Evolutionary conservation across 176 grass and related monocot species (phyloP).

Genomic region (Ampelocalamus luodianensis): DNA sequence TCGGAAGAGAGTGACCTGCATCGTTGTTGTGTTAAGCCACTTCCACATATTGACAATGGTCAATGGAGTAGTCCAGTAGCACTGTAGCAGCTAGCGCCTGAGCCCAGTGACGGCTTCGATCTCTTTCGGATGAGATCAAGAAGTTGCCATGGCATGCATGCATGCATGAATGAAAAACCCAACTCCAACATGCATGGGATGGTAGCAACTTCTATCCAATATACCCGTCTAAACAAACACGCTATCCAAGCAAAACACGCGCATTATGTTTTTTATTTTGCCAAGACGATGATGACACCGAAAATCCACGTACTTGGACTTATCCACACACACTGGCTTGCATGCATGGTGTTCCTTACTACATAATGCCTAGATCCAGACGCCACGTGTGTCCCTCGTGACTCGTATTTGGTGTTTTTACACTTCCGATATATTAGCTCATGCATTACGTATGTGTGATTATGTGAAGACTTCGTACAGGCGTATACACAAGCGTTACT

Average conservation of each 20-base stretch:
- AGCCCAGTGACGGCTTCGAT: neutral
- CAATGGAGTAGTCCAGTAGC: neutral
- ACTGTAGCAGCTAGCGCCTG: neutral
- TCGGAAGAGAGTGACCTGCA: neutral
- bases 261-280: neutral
- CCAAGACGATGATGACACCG: neutral
- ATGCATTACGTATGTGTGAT: no score
- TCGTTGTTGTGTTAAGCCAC: no score
- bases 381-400: neutral
- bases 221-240: no score
- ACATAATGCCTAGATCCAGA: neutral
- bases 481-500: no score
- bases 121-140: conserved; percentile 15
- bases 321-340: conserved; percentile 5
- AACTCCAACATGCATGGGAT: neutral
- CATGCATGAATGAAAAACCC: neutral
- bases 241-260: neutral
- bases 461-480: no score
- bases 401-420: no score
- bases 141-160: neutral
- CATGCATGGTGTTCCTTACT: neutral
- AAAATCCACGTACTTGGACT: neutral
- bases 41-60: neutral
- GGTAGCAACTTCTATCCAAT: neutral
- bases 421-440: no score